Evolutionary conservation across 2,329 filamentous ascomycete genomes (phyloP), one percentile per base, ranked within the genome.

Genomic region (Whalleya microplaca): DNA sequence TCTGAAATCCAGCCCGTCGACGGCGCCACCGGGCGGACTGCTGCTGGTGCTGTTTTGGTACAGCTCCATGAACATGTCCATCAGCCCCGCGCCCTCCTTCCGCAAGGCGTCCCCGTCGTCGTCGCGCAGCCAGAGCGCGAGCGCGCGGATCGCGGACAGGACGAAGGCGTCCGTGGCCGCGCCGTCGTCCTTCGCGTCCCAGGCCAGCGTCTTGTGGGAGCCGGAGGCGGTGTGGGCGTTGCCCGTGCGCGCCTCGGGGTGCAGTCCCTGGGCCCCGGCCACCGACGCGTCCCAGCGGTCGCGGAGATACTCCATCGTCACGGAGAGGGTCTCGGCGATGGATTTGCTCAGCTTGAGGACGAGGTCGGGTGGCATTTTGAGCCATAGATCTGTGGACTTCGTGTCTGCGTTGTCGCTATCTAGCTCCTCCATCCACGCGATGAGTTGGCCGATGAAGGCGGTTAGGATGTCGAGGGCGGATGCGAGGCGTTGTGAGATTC

Each of bases 221-320:
- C 81, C 81, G 12, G 73, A 73, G 14, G 72, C 72, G 1, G 79
- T 80, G 41, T 80, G 73, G 14, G 78, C 71, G 2, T 72, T 72
- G 12, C 73, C 75, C 1, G 66, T 58, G 32, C 84, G 79, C 4
- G 84, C 83, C 9, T 82, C 79, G 1, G 81, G 82, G 64, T 89
- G 83, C 6, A 89, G 69, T 2, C 85, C 85, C 69, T 82, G 79
- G 6, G 83, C 82, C 10, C 85, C 86, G 2, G 85, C 82, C n/a
- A 84, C 75, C 1, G 83, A 82, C 3, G 84, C 84, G 66, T 90
- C 87, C 84, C 85, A 90, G n/a, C 87, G 76, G 66, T 90, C 88
- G 41, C 86, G 81, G 1, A 90, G 77, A 68, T 86, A 87, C 71
- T 90, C 87, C 56, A 87, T 80, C 0, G 82, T 80, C 1, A 86